These are phyloP conservation scores for Globisporangium radiosum DNA, from an alignment of 352 stramenopile species.

Conservation along the genomic window DNA sequence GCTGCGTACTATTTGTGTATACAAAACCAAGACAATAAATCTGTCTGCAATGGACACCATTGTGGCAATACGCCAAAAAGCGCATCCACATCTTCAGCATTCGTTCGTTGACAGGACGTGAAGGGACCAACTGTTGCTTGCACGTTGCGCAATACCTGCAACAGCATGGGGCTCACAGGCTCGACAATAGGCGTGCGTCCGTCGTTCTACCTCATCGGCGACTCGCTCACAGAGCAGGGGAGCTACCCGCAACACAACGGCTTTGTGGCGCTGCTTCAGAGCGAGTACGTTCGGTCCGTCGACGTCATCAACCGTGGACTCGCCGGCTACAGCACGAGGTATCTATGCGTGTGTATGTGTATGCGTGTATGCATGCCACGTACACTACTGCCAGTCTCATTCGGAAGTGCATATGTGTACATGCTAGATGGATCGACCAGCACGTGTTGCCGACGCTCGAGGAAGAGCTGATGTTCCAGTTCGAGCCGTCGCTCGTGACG, in stretches of 20 bases:
- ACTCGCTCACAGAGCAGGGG: slow-evolving; percentile 63
- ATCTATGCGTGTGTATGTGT: neutral
- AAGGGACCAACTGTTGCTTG: no score
- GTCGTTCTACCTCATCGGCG: slow-evolving; percentile 39
- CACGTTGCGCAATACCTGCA: neutral
- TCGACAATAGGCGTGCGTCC: slow-evolving; percentile 6
- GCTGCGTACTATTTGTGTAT: no score
- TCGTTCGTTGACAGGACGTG: no score
- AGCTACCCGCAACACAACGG: slow-evolving; percentile 26
- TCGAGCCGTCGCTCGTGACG: slow-evolving; percentile 36
- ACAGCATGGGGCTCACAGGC: neutral
- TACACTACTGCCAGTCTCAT: no score
- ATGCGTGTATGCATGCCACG: no score
- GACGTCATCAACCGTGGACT: slow-evolving; percentile 55
- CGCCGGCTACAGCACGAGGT: slow-evolving; percentile 48
- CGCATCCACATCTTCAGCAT: no score
- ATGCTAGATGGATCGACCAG: slow-evolving; percentile 35
- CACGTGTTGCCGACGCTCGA: slow-evolving; percentile 31
- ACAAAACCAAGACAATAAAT: no score
- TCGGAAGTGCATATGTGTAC: neutral
- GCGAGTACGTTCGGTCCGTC: slow-evolving; percentile 38
- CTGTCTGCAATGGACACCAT: no score
- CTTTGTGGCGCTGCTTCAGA: slow-evolving; percentile 38
- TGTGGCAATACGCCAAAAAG: no score
- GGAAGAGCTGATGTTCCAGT: slow-evolving; percentile 26